Conservation (phyloP, 2,329 filamentous ascomycete genomes). For the Juglanconis oblonga region DNA sequence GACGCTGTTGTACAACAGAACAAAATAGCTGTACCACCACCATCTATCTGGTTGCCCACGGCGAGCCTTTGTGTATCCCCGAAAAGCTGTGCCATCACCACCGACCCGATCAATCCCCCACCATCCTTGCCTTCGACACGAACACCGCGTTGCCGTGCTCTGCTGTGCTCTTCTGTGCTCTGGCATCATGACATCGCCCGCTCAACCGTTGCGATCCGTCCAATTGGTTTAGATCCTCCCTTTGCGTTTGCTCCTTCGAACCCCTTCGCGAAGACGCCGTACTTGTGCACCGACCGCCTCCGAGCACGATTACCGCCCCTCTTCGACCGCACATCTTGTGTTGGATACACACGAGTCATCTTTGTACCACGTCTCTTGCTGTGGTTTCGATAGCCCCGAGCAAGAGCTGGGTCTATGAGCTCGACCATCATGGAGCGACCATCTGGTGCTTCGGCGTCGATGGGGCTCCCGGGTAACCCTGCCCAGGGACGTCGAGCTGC, state of each 20-base stretch:
- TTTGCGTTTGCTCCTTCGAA: not conserved
- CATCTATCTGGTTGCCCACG: not conserved
- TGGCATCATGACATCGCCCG: slow-evolving; percentile 16
- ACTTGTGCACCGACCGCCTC: not conserved
- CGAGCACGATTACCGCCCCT: not conserved
- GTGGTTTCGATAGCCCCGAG: not conserved
- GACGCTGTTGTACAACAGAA: not conserved
- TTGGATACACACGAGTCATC: slow-evolving; percentile 3
- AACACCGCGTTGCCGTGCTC: not conserved
- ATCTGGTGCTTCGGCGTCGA: slow-evolving; percentile 20
- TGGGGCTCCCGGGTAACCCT: slow-evolving; percentile 35
- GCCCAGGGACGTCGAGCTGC: slow-evolving; percentile 32
- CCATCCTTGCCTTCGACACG: not conserved
- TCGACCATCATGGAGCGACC: slow-evolving; percentile 23
- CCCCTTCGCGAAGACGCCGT: not conserved
- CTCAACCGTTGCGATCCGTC: slow-evolving; percentile 3
- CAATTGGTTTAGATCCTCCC: slow-evolving; percentile 13
- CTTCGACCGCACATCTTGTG: slow-evolving; percentile 2
- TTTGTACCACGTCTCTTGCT: not conserved
- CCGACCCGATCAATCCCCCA: not conserved
- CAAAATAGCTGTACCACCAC: slow-evolving; percentile 6
- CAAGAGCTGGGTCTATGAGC: slow-evolving; percentile 11
- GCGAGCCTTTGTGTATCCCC: slow-evolving; percentile 1
- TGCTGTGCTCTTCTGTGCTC: slow-evolving; percentile 9
- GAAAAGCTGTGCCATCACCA: not conserved